Evolutionary conservation across 176 grass and related monocot species (phyloP).

Genomic region (Guadua angustifolia): DNA sequence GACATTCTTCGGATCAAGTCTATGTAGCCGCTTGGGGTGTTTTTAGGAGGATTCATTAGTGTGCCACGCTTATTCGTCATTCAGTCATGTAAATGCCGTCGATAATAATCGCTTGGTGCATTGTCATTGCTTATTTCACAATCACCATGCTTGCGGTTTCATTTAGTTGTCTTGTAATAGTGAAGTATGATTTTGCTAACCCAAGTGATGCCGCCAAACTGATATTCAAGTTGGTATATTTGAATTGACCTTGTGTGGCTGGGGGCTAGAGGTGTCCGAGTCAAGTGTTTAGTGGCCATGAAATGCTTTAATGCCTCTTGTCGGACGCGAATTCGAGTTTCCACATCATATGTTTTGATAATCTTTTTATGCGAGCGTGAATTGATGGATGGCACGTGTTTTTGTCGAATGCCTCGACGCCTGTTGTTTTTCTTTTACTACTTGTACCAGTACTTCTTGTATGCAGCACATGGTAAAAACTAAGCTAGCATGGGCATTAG

Average conservation of each 20-base stretch:
- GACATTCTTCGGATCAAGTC: background rate
- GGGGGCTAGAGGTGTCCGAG: background rate
- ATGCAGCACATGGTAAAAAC: too few species aligned
- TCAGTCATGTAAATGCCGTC: constrained; percentile 19
- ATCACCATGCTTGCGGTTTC: background rate
- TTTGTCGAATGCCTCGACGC: too few species aligned
- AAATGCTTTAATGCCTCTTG: background rate
- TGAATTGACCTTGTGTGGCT: background rate
- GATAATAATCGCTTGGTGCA: background rate
- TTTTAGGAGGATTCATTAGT: background rate
- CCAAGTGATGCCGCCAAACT: constrained; percentile 12
- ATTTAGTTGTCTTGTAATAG: constrained; percentile 3
- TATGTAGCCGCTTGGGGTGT: background rate
- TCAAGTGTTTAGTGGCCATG: constrained; percentile 14
- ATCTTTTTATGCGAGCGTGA: too few species aligned
- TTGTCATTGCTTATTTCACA: constrained; percentile 14
- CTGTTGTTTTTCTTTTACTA: too few species aligned
- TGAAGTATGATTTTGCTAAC: background rate
- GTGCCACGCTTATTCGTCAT: background rate
- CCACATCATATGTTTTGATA: too few species aligned
- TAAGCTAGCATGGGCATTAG: too few species aligned
- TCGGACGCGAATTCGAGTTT: too few species aligned
- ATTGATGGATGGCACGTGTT: too few species aligned
- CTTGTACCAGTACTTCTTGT: too few species aligned
- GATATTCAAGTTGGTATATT: background rate